Base-by-base conservation (phyloP, 2,329 filamentous ascomycete species). In the Aspergillus transmontanensis region DNA sequence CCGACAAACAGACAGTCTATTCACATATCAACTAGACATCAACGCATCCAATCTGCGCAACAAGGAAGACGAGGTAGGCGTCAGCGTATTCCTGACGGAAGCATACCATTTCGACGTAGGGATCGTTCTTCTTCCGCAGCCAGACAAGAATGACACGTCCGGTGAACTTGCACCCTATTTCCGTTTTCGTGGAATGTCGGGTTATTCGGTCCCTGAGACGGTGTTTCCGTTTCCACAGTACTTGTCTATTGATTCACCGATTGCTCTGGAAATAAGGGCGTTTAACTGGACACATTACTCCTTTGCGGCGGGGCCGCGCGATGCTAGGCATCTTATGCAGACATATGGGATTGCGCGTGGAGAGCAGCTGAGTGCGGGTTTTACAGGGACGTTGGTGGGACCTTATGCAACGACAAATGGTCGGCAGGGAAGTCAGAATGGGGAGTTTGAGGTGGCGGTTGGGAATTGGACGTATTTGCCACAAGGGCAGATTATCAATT, bases 71-170 rank as follows among this genome's bases (percentile, higher is more conserved):
- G 69, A 71, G 39, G 65, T 64, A 3, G 69, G 69, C 0, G 51
- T 71, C 0, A 67, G 62, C 6, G 32, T 66, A 2, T 71, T 70
- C 39, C 41, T 71, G 4, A 67, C 64, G 2, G 67, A 68, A 43
- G 41, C 64, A 3, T 67, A 71, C 21, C 67, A 70, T 43, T 57
- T 70, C 7, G 68, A 71, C 28, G 51, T 71, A 2, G 64, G 67
- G 1, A 57, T 70, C 14, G 65, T 60, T 5, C 39, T 41, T n/a
- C 39, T 41, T 41, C 39, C 16, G 1, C 39, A 41, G 19, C 1
- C 3, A 19, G 9, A 41, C 39, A n/a, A n/a, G 3, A 41, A 19
- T 6, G 16, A 41, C 16, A 10, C 16, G 7, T 9, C 16, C 16
- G 1, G 1, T n/a, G 39, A 9, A 4, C 16, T 41, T 3, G 16